Evolutionary conservation across 345 rosid genomes (phyloP), one percentile per base, ranked within the genome.

Genomic region (Lenwebbia sp.): DNA sequence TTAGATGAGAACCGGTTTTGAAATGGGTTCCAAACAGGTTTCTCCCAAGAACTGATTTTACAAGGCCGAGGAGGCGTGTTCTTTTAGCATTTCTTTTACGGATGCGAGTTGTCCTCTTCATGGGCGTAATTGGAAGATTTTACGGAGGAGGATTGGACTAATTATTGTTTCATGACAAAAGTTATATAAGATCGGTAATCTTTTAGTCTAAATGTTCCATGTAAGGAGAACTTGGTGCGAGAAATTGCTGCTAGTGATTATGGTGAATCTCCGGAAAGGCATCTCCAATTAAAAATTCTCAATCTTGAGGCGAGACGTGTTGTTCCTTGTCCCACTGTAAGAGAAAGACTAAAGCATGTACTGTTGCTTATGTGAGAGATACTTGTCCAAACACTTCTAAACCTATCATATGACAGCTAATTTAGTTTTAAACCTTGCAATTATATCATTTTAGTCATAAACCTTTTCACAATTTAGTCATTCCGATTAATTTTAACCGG

Each of bases 381-480:
- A 60, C 4, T 60, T 13, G 21, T 60, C 21, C 10, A 60, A 60
- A 60, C 5, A 51, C 13, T 51, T 51, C 13, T 51, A 11, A 51
- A 51, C 4, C 1, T 11, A 51, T 13, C 12, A 47, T 47, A 47
- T 47, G 50, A 10, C 11, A 1, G 50, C 2, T 1, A 57, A 26
- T 57, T 28, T 15, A 0, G 0, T 60, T 5, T 2, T 28, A 60
- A 28, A 13, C 10, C 13, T 60, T 60, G 7, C 0, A n/a, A 13
- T n/a, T 60, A 13, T n/a, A 3, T 0, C 70, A 28, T 13, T 60
- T 60, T 60, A n/a, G 0, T 60, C 1, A 0, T n/a, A 5, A n/a
- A n/a, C 0, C 2, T 13, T 60, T n/a, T n/a, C 19, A 1, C 70
- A 13, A 28, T 58, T 5, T 26, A 58, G 6, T n/a, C 1, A 9